Evolutionary conservation across 805 yeast species (phyloP).

Genomic region (Wickerhamomyces alni): DNA sequence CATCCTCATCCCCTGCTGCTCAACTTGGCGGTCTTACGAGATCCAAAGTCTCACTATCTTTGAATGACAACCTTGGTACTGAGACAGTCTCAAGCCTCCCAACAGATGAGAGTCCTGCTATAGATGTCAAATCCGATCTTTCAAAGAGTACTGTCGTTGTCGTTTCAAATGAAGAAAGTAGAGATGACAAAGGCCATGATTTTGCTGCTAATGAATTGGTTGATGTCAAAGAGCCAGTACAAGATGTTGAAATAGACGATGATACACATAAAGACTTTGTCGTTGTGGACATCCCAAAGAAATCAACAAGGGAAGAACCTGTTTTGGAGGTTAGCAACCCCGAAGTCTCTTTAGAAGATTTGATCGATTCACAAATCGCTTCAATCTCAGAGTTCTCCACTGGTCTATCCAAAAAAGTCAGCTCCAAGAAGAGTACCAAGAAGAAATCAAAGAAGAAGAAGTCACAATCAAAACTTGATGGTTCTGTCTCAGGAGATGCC

Average conservation of each 20-base stretch:
- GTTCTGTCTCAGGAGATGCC: too few species aligned
- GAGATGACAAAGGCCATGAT: constrained; percentile 1
- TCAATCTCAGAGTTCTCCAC: constrained; percentile 20
- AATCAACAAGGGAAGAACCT: constrained; percentile 3
- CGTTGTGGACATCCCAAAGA: constrained; percentile 17
- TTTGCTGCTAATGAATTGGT: constrained; percentile 4
- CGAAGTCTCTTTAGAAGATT: constrained; percentile 21
- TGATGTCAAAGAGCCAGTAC: constrained; percentile 1
- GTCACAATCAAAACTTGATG: neutral
- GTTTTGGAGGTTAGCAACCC: constrained; percentile 8
- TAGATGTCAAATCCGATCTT: constrained; percentile 1
- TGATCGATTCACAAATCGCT: constrained; percentile 25
- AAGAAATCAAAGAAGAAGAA: neutral
- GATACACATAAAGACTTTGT: constrained; percentile 17
- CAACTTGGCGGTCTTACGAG: too few species aligned
- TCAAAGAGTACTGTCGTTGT: constrained; percentile 12
- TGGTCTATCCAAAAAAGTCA: constrained; percentile 14
- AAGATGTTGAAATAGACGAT: constrained; percentile 10
- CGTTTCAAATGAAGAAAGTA: constrained; percentile 5
- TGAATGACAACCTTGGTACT: constrained; percentile 44
- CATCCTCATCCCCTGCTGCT: too few species aligned
- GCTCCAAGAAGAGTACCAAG: constrained; percentile 7
- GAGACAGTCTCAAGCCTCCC: too few species aligned
- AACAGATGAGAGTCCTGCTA: too few species aligned
- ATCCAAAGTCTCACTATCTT: too few species aligned